Evolutionary conservation across 371 early-diverging fungal species (phyloP).

Genomic region (Mucor indicus): DNA sequence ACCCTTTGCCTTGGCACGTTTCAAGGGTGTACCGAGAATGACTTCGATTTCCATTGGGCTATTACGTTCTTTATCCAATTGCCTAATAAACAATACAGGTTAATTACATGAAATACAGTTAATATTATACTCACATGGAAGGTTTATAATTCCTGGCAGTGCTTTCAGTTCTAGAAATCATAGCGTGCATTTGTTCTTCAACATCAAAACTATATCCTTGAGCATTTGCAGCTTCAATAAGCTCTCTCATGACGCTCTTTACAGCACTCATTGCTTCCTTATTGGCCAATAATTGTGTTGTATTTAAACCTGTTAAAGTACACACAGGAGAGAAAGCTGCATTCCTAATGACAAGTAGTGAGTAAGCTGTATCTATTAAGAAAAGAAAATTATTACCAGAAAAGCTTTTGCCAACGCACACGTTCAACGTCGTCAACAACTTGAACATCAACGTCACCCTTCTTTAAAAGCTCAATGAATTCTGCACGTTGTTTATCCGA

Average conservation of each 20-base stretch:
- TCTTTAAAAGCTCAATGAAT: constrained; percentile 40
- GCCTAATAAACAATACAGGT: constrained; percentile 16
- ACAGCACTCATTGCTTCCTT: constrained; percentile 49
- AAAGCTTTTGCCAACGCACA: constrained; percentile 79
- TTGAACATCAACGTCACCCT: constrained; percentile 52
- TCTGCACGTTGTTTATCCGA: constrained; percentile 18
- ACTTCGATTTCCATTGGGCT: constrained; percentile 66
- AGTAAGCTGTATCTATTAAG: background rate
- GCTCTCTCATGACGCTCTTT: constrained; percentile 59
- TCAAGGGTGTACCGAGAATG: constrained; percentile 61
- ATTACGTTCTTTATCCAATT: constrained; percentile 61
- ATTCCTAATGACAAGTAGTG: constrained; percentile 44
- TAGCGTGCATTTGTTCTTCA: constrained; percentile 37
- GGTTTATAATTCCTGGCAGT: constrained; percentile 61
- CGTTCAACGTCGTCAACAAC: constrained; percentile 62
- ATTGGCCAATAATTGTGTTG: constrained; percentile 56
- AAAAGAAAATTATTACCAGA: constrained; percentile 50
- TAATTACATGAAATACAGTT: background rate
- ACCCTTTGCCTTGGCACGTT: constrained; percentile 50
- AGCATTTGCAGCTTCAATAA: constrained; percentile 55
- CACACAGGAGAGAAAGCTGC: constrained; percentile 76
- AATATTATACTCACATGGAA: constrained; percentile 43
- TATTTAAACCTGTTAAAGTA: constrained; percentile 65
- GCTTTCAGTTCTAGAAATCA: constrained; percentile 45
- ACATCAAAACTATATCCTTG: constrained; percentile 46